phyloP scores from a whole-genome alignment of 1,284 basidiomycete species.

The Irpex sp. region DNA sequence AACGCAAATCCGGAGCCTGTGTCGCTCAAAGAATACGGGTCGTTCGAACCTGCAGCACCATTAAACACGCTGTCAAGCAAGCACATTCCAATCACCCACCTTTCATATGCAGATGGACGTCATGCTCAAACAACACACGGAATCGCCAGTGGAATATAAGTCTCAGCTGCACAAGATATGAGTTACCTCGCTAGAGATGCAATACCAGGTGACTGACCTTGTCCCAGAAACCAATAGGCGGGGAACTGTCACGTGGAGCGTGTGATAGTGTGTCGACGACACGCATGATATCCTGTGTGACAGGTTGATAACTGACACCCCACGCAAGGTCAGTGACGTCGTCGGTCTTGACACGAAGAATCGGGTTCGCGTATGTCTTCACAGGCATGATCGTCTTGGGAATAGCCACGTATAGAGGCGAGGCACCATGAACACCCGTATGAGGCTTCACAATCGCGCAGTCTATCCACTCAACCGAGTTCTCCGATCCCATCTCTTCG shows the following conservation, averaged over 20 bases:
- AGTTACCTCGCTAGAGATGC: background rate
- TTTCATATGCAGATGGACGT: conserved; percentile 83
- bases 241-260: conserved; percentile 83
- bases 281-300: conserved; percentile 84
- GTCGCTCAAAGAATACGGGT: conserved; percentile 78
- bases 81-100: conserved; percentile 41
- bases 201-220: conserved; percentile 42
- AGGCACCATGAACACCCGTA: conserved; percentile 49
- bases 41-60: conserved; percentile 64
- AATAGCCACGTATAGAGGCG: conserved; percentile 62
- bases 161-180: conserved; percentile 55
- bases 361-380: conserved; percentile 86
- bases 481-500: conserved; percentile 79
- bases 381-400: conserved; percentile 96
- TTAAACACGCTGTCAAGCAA: conserved; percentile 13
- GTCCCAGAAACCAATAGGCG: conserved; percentile 93
- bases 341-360: conserved; percentile 63
- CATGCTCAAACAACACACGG: conserved; percentile 69
- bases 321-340: conserved; percentile 80
- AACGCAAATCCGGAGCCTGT: conserved; percentile 88
- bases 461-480: conserved; percentile 72
- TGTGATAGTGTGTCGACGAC: conserved; percentile 83
- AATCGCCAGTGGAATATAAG: conserved; percentile 84
- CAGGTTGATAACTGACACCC: conserved; percentile 88
- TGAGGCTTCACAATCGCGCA: conserved; percentile 59